These are phyloP conservation scores for Daldinia vernicosa DNA, from an alignment of 495 filamentous ascomycete genomes.

Conservation along the genomic window DNA sequence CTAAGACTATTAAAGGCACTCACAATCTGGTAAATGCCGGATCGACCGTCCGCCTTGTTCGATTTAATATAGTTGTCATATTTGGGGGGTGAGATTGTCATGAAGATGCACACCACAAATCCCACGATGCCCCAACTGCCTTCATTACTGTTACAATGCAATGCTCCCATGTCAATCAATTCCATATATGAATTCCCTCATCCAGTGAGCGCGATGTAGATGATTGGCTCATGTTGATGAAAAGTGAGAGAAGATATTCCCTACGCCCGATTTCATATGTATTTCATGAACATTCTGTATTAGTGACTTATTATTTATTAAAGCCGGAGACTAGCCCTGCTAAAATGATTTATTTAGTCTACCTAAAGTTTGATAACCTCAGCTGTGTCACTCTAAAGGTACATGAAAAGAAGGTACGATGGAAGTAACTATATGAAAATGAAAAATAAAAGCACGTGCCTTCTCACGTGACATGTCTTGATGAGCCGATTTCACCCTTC, in stretches of 20 bases:
- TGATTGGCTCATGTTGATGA: constrained; percentile 1
- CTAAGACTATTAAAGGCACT: neutral
- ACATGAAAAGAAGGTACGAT: too few species aligned
- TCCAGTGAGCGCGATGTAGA: neutral
- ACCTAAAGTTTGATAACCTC: too few species aligned
- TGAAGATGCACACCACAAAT: constrained; percentile 1
- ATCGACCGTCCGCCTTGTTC: constrained; percentile 9
- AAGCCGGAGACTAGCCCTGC: too few species aligned
- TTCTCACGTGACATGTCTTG: constrained; percentile 7
- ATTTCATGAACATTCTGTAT: too few species aligned
- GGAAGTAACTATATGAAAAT: too few species aligned
- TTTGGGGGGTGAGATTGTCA: neutral
- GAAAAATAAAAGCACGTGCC: neutral
- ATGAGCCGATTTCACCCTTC: constrained; percentile 18
- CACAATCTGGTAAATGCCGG: constrained; percentile 1
- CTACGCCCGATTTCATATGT: neutral
- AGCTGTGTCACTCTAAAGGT: too few species aligned
- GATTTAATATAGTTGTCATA: constrained; percentile 4
- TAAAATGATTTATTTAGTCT: too few species aligned
- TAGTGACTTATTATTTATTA: neutral
- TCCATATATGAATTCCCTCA: constrained; percentile 1
- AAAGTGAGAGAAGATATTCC: neutral
- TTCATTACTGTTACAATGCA: neutral
- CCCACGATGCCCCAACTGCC: constrained; percentile 4
- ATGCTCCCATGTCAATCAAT: constrained; percentile 4